Base-by-base conservation (phyloP, 305 asterid genomes). In the Caryopteris hybrid region DNA sequence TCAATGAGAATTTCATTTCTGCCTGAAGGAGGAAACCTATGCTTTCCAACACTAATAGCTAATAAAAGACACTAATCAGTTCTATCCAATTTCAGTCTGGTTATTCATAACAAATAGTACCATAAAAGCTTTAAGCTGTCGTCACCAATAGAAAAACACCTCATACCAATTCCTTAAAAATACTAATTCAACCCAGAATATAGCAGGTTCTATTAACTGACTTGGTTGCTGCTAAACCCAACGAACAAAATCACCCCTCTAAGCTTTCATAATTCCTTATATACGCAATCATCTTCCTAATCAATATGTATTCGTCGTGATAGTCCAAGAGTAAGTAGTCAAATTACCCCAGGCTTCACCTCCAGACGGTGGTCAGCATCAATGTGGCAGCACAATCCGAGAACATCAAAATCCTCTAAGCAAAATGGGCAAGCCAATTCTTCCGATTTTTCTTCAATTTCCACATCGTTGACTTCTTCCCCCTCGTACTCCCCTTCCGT, bases 361-460 rank as follows among this genome's bases (percentile, higher is more conserved):
- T 89, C 98, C 80, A 79, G 55, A 14, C 90, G 92, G 73, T 92
- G 98, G 67, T 82, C 95, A 64, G 89, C 83, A 66, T 92, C 98
- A 67, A 92, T 81, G 86, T 92, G 98, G 81, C 98, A 89, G 74
- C 91, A 92, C 76, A 92, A 78, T 14, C 91, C 98, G 3, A 92
- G 83, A 22, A 89, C 86, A 72, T 92, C 98, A 21, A 87, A 89
- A 77, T 92, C 95, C 73, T 92, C 98, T 2, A 67, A 36, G 79
- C 98, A 92, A 74, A 89, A 92, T 0, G 96, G 98, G 75, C 98
- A 92, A 48, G 91, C 92, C 81, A 92, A 77, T 73, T 89, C 98
- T 2, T 80, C 83, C 60, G 75, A 77, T 72, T 72, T 84, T 11
- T 59, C 79, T 8, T 74, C 88, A 13, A 54, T 64, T 10, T 31